Base-by-base conservation (phyloP, 2,329 filamentous ascomycete species). In the Monosporascus sp. region DNA sequence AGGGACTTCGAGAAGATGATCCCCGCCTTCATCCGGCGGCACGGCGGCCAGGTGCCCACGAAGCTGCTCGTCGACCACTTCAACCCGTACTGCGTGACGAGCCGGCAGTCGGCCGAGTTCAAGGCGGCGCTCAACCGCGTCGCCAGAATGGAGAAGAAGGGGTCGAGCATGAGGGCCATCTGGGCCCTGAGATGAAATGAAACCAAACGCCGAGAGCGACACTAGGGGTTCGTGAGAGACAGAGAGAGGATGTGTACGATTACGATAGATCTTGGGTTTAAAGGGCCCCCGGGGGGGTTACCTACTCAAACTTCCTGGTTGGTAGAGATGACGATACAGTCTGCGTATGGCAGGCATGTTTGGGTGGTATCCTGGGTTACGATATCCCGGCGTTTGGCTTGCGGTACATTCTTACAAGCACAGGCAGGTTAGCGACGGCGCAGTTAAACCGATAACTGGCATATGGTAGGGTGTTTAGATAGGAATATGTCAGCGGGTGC, bases 51-150 rank as follows among this genome's bases (percentile, higher is more conserved):
- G 37, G 89, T 89, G 6, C 85, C 89, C 5, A 92, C 88, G 43
- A 90, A 95, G 72, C 86, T 90, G 77, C 72, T 97, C 45, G 88
- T 96, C 24, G 89, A 96, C 63, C 90, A 96, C 64, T 97, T 97
- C 70, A 90, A 92, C 69, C 82, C 83, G 15, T 88, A 85, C 63
- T 96, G 90, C 65, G 81, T 80, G 22, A 88, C 83, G 44, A 71
- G 78, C 25, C 80, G 83, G 56, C 81, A 89, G 55, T 87, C 85
- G 49, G 81, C 83, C 18, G 87, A 91, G 67, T 97, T 97, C 68
- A 93, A 91, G 71, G 78, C 82, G 62, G 90, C 90, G 61, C 72
- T 97, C 51, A 85, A 88, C 61, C 78, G 78, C 56, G 87, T 96
- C 63, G 93, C 93, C 1, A 81, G 75, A 51, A 70, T 96, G 67